Base-by-base conservation (phyloP, 257 asterid species). In the Solanum sejunctum region DNA sequence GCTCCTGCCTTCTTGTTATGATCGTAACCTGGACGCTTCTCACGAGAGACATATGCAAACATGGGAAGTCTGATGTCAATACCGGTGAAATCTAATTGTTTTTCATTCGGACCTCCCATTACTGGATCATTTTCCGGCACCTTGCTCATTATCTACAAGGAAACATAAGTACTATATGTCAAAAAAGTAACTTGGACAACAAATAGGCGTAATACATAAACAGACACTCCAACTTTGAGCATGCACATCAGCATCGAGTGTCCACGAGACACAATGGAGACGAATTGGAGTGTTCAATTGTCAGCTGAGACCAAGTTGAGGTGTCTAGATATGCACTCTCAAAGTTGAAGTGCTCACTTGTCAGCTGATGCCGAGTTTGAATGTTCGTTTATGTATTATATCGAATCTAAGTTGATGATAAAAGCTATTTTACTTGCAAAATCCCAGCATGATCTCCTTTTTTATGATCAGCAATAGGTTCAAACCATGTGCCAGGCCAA, bases 1-100 rank as follows among this genome's bases (percentile, higher is more conserved):
- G 99, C 98, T 28, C 99, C 99, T 2, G 99, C 98, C 88, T 96
- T 96, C 94, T 96, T 96, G 90, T 96, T 96, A 43, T 96, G 99
- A 81, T 96, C 99, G 21, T 91, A 94, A 28, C 94, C 95, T 45
- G 92, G 91, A 0, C 99, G 91, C 88, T 96, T 96, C 90, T 96
- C 99, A 2, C 99, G 95, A 4, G 99, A 96, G 39, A 95, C 98
- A 21, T 96, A 96, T 0, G 97, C 98, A 83, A 96, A 96, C 98
- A 96, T 92, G 0, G 99, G 98, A 54, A 96, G 90, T 39, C 98
- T 92, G 12, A 39, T 92, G 84, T 96, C 99, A 5, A 96, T 71
- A 9, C 97, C 99, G 0, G 97, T 93, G 85, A 91, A 95, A 21
- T 96, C 99, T 88, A 96, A 58, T 16, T 83, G 91, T 80, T 88